A percentile compares a stretch with the other conserved stretches of the same genome.
Conservation (phyloP, 1,284 basidiomycete species). For the Cronartium ribicola region DNA sequence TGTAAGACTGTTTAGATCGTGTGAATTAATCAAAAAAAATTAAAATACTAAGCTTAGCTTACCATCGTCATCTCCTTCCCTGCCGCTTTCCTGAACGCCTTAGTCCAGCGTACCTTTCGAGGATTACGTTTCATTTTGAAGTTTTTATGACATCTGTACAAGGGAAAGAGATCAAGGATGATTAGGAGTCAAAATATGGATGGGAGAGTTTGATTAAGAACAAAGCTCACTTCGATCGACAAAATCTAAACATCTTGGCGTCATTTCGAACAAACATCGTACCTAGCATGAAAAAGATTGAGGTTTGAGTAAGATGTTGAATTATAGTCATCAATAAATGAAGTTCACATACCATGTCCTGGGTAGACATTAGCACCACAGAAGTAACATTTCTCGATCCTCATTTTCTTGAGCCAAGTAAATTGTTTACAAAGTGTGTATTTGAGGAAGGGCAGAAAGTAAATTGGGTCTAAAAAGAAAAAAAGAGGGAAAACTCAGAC, state of each 20-base stretch:
- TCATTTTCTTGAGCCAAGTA: constrained; percentile 38
- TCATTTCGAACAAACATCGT: constrained; percentile 94
- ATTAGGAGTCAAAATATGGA: neutral
- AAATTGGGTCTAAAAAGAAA: too few species aligned
- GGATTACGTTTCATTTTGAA: constrained; percentile 99
- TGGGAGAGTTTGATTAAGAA: neutral
- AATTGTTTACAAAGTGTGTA: neutral
- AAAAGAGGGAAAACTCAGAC: too few species aligned
- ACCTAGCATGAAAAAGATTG: constrained; percentile 55
- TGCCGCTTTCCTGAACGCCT: constrained; percentile 96
- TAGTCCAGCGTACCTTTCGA: constrained; percentile 98
- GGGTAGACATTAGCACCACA: constrained; percentile 93
- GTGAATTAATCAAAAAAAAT: constrained; percentile 5
- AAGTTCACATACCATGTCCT: constrained; percentile 66
- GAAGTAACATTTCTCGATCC: constrained; percentile 55
- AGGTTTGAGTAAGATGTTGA: neutral
- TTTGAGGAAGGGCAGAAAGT: too few species aligned
- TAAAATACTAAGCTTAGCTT: constrained; percentile 51
- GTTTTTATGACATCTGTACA: constrained; percentile 82
- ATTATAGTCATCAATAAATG: neutral
- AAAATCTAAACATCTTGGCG: constrained; percentile 92
- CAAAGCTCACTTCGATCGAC: constrained; percentile 77
- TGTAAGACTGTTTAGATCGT: neutral
- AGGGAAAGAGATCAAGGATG: neutral
- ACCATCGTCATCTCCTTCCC: constrained; percentile 99